Conservation (phyloP, 192 early-diverging fungal species). For the Pilobolus umbonatus region DNA sequence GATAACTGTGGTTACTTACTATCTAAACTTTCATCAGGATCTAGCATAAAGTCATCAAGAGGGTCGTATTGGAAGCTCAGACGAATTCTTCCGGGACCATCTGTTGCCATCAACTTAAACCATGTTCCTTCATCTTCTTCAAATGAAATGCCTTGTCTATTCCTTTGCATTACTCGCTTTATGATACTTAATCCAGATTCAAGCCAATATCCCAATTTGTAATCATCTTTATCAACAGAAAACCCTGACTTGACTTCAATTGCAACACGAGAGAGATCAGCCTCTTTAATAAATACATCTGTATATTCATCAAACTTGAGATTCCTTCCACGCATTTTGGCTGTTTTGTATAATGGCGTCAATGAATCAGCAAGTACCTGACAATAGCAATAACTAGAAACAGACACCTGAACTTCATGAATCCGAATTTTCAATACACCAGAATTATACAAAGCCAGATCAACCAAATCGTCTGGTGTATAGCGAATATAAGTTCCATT, state of each 20-base stretch:
- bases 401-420: slow-evolving; percentile 33
- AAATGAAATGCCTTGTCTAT: not conserved
- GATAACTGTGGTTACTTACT: slow-evolving; percentile 21
- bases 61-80: slow-evolving; percentile 20
- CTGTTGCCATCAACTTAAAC: slow-evolving; percentile 13
- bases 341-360: slow-evolving; percentile 36
- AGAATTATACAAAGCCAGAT: slow-evolving; percentile 31
- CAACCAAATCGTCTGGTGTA: slow-evolving; percentile 24
- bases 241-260: slow-evolving; percentile 19
- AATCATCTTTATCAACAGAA: slow-evolving; percentile 16
- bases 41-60: slow-evolving; percentile 17
- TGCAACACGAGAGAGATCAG: slow-evolving; percentile 28
- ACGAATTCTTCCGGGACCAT: slow-evolving; percentile 12
- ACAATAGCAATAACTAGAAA: slow-evolving; percentile 26
- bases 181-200: slow-evolving; percentile 16
- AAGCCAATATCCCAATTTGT: slow-evolving; percentile 17
- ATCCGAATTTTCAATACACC: slow-evolving; percentile 52
- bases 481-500: slow-evolving; percentile 23
- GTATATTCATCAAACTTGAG: slow-evolving; percentile 31
- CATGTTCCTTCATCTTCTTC: slow-evolving; percentile 11
- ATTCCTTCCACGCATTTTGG: slow-evolving; percentile 21
- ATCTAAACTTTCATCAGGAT: slow-evolving; percentile 31
- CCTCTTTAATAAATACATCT: slow-evolving; percentile 38
- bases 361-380: slow-evolving; percentile 44
- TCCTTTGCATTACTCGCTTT: slow-evolving; percentile 9